Conservation (phyloP, 2,329 filamentous ascomycete genomes). For the Claviceps pusilla region DNA sequence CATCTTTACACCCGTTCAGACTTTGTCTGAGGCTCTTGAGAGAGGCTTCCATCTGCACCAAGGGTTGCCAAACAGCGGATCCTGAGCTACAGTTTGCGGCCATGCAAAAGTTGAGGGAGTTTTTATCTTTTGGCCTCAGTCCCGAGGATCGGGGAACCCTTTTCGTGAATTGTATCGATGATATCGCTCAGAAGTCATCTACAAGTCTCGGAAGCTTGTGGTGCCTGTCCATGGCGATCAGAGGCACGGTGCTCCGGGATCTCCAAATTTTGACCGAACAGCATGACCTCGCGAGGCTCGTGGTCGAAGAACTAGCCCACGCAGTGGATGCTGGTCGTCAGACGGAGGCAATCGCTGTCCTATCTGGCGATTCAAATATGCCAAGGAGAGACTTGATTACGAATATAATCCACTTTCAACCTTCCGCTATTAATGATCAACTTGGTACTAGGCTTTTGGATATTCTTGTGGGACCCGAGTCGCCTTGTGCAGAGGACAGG, state of each 20-base stretch:
- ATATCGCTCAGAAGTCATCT: slow-evolving; percentile 47
- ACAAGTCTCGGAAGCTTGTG: slow-evolving; percentile 61
- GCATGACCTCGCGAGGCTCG: slow-evolving; percentile 44
- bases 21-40: slow-evolving; percentile 53
- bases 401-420: slow-evolving; percentile 44
- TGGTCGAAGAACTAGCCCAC: slow-evolving; percentile 51
- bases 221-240: slow-evolving; percentile 39
- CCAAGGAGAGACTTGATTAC: slow-evolving; percentile 43
- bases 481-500: slow-evolving; percentile 45
- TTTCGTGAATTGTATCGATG: slow-evolving; percentile 50
- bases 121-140: slow-evolving; percentile 43
- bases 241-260: slow-evolving; percentile 31
- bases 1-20: slow-evolving; percentile 30
- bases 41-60: slow-evolving; percentile 46
- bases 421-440: slow-evolving; percentile 44
- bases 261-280: slow-evolving; percentile 42
- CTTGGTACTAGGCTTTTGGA: slow-evolving; percentile 56
- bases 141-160: slow-evolving; percentile 43
- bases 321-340: slow-evolving; percentile 22
- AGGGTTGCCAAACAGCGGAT: slow-evolving; percentile 39
- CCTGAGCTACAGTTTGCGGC: slow-evolving; percentile 51
- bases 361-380: slow-evolving; percentile 32
- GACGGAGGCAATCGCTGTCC: slow-evolving; percentile 27
- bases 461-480: slow-evolving; percentile 50
- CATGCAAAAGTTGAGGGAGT: slow-evolving; percentile 40